Evolutionary conservation across 352 stramenopile genomes (phyloP).

Genomic region (Paralagenidium karlingii): DNA sequence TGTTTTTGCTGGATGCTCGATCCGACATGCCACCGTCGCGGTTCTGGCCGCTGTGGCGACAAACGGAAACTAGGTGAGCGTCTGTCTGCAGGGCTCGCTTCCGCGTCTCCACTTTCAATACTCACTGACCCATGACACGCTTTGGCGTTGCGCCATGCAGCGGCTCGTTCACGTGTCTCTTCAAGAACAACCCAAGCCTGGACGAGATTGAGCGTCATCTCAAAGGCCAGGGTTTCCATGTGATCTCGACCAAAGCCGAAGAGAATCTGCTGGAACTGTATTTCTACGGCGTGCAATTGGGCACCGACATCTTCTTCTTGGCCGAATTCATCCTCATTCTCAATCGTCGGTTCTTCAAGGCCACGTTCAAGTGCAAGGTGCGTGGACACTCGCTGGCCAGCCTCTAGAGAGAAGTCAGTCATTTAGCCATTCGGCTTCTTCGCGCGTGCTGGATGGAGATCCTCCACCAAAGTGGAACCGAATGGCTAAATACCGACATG

Average conservation of each 20-base stretch:
- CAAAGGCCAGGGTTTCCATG: slow-evolving; percentile 27
- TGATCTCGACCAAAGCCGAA: slow-evolving; percentile 33
- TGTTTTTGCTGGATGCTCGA: slow-evolving; percentile 29
- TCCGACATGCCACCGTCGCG: slow-evolving; percentile 9
- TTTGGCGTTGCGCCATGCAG: slow-evolving; percentile 15
- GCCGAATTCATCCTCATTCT: slow-evolving; percentile 71
- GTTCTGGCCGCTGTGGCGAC: slow-evolving; percentile 38
- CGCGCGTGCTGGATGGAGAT: too few relatives aligned
- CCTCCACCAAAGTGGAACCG: too few relatives aligned
- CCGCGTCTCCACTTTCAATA: too few relatives aligned
- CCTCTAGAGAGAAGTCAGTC: too few relatives aligned
- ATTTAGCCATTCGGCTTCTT: too few relatives aligned
- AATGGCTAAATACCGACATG: too few relatives aligned
- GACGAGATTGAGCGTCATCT: slow-evolving; percentile 33
- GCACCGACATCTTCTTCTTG: slow-evolving; percentile 33
- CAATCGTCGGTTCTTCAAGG: slow-evolving; percentile 62
- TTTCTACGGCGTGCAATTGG: slow-evolving; percentile 43
- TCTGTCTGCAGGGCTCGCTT: too few relatives aligned
- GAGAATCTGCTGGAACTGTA: slow-evolving; percentile 52
- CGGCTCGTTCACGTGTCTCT: slow-evolving; percentile 61
- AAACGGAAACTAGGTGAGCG: slow-evolving; percentile 48
- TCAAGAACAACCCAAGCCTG: slow-evolving; percentile 34
- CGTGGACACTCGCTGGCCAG: not conserved
- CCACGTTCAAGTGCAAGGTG: slow-evolving; percentile 75
- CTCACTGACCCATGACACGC: not conserved